Base-by-base conservation (phyloP, 441 rosid species). In the Adansonia rubrostipa region DNA sequence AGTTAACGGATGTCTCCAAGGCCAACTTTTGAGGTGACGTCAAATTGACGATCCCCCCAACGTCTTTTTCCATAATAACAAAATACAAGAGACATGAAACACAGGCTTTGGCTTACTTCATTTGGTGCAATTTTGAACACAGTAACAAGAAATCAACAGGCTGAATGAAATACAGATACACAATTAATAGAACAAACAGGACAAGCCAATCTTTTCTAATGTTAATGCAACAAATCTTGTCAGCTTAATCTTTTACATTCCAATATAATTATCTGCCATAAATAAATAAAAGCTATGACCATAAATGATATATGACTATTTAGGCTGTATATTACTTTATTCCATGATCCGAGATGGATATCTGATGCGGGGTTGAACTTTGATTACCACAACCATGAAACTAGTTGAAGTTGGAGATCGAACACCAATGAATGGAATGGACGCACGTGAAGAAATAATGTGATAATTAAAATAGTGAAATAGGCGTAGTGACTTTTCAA, bases 401-500 rank as follows among this genome's bases (percentile, higher is more conserved):
- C 67, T 66, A 67, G 13, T 63, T 72, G 83, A 83, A 64, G 77
- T 63, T 79, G 83, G 80, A 71, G 73, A 64, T 54, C 63, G 69
- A 80, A 84, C 89, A 86, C 81, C 73, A 91, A 88, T 87, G 33
- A 28, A 28, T 28, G 33, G 88, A 91, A 89, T 82, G 89, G 87
- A 87, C 82, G 87, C n/a, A 60, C 66, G 0, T 64, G 51, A 63
- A 75, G 76, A 74, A 75, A 74, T 82, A 73, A 73, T 53, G n/a
- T n/a, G n/a, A n/a, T n/a, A n/a, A n/a, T n/a, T n/a, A n/a, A n/a
- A n/a, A 69, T 20, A 19, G 72, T 54, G 60, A 53, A 78, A 53
- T 4, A 71, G 14, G 73, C 74, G 48, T 47, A 9, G 15, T 14
- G 44, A 73, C 77, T 74, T 60, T 48, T 36, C 61, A 36, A 72